These are phyloP conservation scores for Trypanosoma theileri DNA, from an alignment of 208 protist species.

Conservation along the genomic window DNA sequence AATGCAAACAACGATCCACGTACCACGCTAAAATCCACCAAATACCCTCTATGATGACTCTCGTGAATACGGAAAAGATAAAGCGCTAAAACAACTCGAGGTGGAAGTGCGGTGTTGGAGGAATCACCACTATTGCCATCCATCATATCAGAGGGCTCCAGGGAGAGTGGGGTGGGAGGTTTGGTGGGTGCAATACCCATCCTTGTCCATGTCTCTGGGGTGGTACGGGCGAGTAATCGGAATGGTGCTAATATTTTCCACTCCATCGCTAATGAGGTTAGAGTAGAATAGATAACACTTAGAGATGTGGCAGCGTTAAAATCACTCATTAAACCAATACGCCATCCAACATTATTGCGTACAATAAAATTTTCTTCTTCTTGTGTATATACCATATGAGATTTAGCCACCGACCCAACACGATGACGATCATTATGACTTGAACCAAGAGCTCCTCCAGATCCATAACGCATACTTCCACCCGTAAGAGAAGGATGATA, in stretches of 20 bases:
- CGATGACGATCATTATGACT: slow-evolving; percentile 54
- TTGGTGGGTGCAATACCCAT: slow-evolving; percentile 17
- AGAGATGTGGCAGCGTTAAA: slow-evolving; percentile 47
- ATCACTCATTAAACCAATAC: slow-evolving; percentile 90
- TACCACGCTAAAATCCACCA: slow-evolving; percentile 75
- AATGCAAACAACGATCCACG: slow-evolving; percentile 60
- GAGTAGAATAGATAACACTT: slow-evolving; percentile 56
- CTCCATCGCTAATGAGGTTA: slow-evolving; percentile 69
- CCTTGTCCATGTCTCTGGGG: slow-evolving; percentile 48
- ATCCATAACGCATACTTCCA: slow-evolving; percentile 28
- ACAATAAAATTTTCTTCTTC: slow-evolving; percentile 84
- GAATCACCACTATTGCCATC: neutral
- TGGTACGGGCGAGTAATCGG: slow-evolving; percentile 61
- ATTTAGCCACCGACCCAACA: slow-evolving; percentile 76
- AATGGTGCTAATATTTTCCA: slow-evolving; percentile 86
- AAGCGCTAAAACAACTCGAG: slow-evolving; percentile 53
- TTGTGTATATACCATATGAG: slow-evolving; percentile 68
- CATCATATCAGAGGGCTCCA: neutral
- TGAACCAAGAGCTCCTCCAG: slow-evolving; percentile 31
- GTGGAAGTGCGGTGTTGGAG: neutral
- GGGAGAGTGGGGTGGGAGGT: slow-evolving; percentile 1
- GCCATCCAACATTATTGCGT: slow-evolving; percentile 82
- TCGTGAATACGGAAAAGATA: slow-evolving; percentile 87
- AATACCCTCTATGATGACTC: slow-evolving; percentile 70
- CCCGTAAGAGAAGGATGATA: slow-evolving; percentile 11